phyloP scores from a whole-genome alignment of 164 flowering plant species.

The Aristolochia californica region DNA sequence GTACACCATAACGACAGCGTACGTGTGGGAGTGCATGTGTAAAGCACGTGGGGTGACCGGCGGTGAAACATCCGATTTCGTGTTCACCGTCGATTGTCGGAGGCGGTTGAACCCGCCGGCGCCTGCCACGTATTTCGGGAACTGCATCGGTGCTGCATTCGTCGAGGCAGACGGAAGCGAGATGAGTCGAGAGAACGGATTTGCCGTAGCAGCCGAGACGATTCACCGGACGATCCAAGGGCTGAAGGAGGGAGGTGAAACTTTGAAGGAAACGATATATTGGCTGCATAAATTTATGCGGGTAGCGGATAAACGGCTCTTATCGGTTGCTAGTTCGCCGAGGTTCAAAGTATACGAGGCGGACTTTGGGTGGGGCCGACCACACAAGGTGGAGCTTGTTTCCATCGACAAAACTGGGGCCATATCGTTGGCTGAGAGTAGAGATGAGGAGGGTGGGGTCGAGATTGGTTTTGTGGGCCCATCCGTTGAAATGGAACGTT shows the following conservation, averaged over 20 bases:
- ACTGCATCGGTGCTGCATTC: conserved; percentile 19
- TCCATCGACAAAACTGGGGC: conserved; percentile 4
- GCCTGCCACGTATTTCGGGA: conserved; percentile 39
- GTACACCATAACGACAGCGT: conserved; percentile 22
- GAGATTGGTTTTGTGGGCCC: background rate
- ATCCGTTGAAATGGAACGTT: background rate
- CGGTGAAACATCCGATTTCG: conserved; percentile 9
- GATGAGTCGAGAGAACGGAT: conserved; percentile 22
- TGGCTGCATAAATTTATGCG: background rate
- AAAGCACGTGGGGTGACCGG: conserved; percentile 7
- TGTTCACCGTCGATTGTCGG: conserved; percentile 25
- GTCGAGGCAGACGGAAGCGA: conserved; percentile 4
- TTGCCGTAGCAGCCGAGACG: conserved; percentile 16
- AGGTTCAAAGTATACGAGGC: conserved; percentile 4
- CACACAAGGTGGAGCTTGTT: conserved; percentile 5
- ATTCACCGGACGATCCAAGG: conserved; percentile 15
- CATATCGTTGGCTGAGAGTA: conserved; percentile 11
- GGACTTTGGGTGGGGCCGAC: conserved; percentile 10
- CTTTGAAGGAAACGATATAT: background rate
- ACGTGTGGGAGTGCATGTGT: conserved; percentile 30
- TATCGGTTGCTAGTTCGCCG: conserved; percentile 7
- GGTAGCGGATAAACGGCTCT: background rate
- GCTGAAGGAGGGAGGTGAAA: background rate
- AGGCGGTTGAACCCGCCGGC: conserved; percentile 15
- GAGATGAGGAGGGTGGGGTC: conserved; percentile 9